Conservation (phyloP, 805 yeast genomes). For the Pachysolen tannophilus region DNA sequence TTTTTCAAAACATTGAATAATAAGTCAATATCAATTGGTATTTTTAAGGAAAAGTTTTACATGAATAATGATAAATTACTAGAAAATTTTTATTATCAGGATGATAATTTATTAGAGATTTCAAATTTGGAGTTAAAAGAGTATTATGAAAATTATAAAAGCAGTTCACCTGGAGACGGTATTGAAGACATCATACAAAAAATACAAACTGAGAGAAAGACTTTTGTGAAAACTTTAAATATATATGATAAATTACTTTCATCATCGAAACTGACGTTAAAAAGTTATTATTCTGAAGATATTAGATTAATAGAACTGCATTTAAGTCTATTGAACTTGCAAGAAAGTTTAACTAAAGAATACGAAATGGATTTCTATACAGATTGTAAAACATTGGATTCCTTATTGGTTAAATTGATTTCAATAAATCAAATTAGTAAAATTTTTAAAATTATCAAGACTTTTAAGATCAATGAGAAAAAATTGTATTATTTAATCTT, state of each 20-base stretch:
- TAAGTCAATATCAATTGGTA: conserved; percentile 29
- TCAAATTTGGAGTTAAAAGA: conserved; percentile 31
- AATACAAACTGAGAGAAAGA: conserved; percentile 15
- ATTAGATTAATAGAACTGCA: conserved; percentile 36
- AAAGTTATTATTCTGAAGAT: conserved; percentile 24
- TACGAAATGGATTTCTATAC: conserved; percentile 32
- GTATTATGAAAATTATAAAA: neutral
- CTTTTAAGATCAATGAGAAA: conserved; percentile 48
- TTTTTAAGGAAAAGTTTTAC: conserved; percentile 28
- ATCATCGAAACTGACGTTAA: no score
- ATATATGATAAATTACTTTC: conserved; percentile 24
- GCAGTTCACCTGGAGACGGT: conserved; percentile 6
- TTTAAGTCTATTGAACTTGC: conserved; percentile 32
- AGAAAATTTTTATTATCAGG: conserved; percentile 54
- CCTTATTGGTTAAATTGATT: conserved; percentile 39
- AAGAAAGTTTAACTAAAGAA: conserved; percentile 34
- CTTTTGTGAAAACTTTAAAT: conserved; percentile 21
- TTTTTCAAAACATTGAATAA: conserved; percentile 59
- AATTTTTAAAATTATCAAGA: conserved; percentile 40
- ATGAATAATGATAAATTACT: conserved; percentile 29
- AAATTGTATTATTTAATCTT: conserved; percentile 49
- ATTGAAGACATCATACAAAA: conserved; percentile 14
- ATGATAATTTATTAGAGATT: conserved; percentile 44
- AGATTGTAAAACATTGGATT: conserved; percentile 30
- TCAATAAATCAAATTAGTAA: conserved; percentile 39